Base-by-base conservation (phyloP, 2,329 filamentous ascomycete species). In the Penicillium sp. region DNA sequence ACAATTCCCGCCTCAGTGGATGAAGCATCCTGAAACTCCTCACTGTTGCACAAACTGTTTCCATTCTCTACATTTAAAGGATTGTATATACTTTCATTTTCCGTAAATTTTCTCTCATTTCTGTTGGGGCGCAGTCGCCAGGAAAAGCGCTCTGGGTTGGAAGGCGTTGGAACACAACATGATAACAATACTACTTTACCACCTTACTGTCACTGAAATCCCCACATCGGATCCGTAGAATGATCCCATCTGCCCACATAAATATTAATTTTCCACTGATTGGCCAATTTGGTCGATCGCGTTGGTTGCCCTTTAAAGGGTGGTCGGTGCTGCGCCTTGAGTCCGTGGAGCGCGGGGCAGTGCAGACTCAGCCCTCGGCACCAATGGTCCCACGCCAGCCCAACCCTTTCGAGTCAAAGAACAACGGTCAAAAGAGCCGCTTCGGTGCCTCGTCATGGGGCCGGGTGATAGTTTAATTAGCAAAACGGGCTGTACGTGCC, bases 1-100 rank as follows among this genome's bases (percentile, higher is more conserved):
- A 35, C 53, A 14, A 49, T 46, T 38, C 38, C 50, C 41, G 30
- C 31, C 11, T 46, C 35, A 27, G 28, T 4, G 25, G 48, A 50
- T n/a, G 44, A 16, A 5, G 39, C 24, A 14, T 18, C 14, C 9
- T 41, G 39, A 41, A 27, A 35, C 5, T 5, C 16, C 35, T 38
- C 18, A 14, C 9, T 24, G 22, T 41, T 9, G 5, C 8, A 27
- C 20, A 4, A 22, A 20, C 5, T 24, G 9, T 13, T 24, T 24
- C 25, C 36, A 39, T 39, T 39, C 14, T 39, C 18, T 39, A 39
- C 4, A 24, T 24, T 13, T 3, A 22, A 20, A n/a, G n/a, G 36
- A 22, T 20, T 39, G 9, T 13, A 24, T 24, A 5, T 13, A 14
- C 13, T 20, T 39, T 4, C 36, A 39, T 39, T 13, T 13, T n/a